Evolutionary conservation across 495 filamentous ascomycete genomes (phyloP).

Genomic region (Melanomma pulvis-pyrius): DNA sequence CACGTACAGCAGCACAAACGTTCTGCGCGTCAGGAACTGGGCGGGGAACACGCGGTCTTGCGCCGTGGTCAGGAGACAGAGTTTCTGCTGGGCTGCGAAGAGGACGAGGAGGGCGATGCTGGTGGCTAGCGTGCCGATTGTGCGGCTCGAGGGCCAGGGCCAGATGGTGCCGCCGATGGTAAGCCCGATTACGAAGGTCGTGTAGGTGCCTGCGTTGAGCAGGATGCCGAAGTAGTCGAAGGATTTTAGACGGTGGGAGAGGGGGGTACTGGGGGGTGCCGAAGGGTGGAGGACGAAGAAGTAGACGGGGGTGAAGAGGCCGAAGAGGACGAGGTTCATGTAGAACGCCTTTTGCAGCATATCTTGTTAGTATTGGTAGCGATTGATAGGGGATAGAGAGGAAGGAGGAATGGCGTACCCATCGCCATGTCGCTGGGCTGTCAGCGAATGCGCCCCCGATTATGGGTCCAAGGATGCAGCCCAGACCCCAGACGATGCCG

Average conservation of each 20-base stretch:
- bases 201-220: slow-evolving; percentile 33
- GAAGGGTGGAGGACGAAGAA: slow-evolving; percentile 57
- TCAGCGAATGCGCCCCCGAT: slow-evolving; percentile 66
- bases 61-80: slow-evolving; percentile 22
- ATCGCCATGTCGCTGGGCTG: slow-evolving; percentile 50
- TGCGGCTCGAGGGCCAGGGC: slow-evolving; percentile 26
- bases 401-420: slow-evolving; percentile 31
- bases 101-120: slow-evolving; percentile 17
- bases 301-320: slow-evolving; percentile 57
- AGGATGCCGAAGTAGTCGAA: slow-evolving; percentile 47
- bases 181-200: slow-evolving; percentile 31
- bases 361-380: too few relatives aligned
- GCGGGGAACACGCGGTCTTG: slow-evolving; percentile 25
- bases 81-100: slow-evolving; percentile 27
- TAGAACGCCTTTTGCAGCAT: slow-evolving; percentile 75
- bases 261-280: slow-evolving; percentile 50
- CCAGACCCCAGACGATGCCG: slow-evolving; percentile 32
- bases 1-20: slow-evolving; percentile 31
- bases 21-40: slow-evolving; percentile 14
- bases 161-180: slow-evolving; percentile 25
- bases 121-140: slow-evolving; percentile 20
- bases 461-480: slow-evolving; percentile 56
- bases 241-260: slow-evolving; percentile 44
- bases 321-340: slow-evolving; percentile 67
- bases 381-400: slow-evolving; percentile 22